Base-by-base conservation (phyloP, 345 rosid genomes). In the Citrus medica region DNA sequence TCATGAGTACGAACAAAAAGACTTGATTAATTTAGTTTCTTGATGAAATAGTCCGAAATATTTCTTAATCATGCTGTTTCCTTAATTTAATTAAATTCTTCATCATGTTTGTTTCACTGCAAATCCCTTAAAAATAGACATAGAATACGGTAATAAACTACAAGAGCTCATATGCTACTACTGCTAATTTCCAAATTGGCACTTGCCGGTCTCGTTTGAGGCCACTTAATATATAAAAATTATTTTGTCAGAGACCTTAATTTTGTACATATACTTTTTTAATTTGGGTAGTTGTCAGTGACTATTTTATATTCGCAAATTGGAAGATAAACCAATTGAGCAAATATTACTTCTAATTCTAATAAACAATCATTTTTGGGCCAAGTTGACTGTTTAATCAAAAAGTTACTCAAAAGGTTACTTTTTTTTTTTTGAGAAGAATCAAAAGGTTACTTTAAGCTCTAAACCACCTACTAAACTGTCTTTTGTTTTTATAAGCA, bases 1-100 rank as follows among this genome's bases (percentile, higher is more conserved):
- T 71, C 97, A 93, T 55, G 92, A 93, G 98, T 92, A 93, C 61
- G 94, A 81, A n/a, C 61, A 71, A 28, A 63, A 63, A 40, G 4
- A 24, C n/a, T n/a, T 16, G 19, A 32, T 61, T 61, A 59, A 24
- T 73, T 75, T 68, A 46, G 14, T 46, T 46, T 46, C 17, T 46
- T 33, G 22, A 22, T 32, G 77, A 71, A 82, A 73, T 35, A 56
- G 59, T 78, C 85, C 80, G 76, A 78, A 46, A 46, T 13, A 46
- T 46, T 10, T 12, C 51, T 46, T 46, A 46, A 12, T 13, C 5
- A 46, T 3, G 5, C 13, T 46, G 16, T 12, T 46, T 46, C 14
- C 4, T 13, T 69, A 58, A 58, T 22, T 61, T 62, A 30, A 67
- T 69, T 67, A 35, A 62, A 27, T n/a, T 22, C 62, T 60, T 82